These are phyloP conservation scores for Fusarium sp. DNA, from an alignment of 2,329 filamentous ascomycete genomes.

Conservation along the genomic window DNA sequence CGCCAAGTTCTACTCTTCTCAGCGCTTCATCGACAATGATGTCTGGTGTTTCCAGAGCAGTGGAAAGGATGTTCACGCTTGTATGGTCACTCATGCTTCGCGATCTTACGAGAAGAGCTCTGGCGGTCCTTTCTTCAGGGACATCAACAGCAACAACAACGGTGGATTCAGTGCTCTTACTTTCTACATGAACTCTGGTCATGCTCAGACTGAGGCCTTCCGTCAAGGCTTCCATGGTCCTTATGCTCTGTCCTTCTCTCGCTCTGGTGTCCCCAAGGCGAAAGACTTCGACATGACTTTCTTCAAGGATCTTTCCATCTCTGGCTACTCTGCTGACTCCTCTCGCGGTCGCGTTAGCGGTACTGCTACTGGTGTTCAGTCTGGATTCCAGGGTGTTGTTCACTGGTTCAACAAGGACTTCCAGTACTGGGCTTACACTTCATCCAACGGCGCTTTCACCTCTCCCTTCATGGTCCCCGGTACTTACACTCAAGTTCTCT, in stretches of 20 bases:
- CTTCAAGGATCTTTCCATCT: slow-evolving; percentile 68
- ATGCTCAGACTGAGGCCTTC: slow-evolving; percentile 70
- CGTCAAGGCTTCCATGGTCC: slow-evolving; percentile 74
- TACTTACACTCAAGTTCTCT: slow-evolving; percentile 75
- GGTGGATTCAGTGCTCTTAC: slow-evolving; percentile 69
- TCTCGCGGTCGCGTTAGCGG: slow-evolving; percentile 70
- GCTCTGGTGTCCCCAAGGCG: slow-evolving; percentile 64
- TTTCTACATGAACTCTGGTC: slow-evolving; percentile 76
- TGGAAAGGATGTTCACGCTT: slow-evolving; percentile 64
- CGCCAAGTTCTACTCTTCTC: slow-evolving; percentile 76
- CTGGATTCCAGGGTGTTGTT: slow-evolving; percentile 66
- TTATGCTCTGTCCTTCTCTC: slow-evolving; percentile 71
- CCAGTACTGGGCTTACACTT: slow-evolving; percentile 74
- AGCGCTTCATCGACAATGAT: slow-evolving; percentile 76
- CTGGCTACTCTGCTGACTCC: slow-evolving; percentile 67
- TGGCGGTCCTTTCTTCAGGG: slow-evolving; percentile 74
- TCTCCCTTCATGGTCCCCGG: slow-evolving; percentile 75
- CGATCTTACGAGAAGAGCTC: slow-evolving; percentile 68
- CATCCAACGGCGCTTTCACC: slow-evolving; percentile 66
- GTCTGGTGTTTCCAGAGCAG: slow-evolving; percentile 70
- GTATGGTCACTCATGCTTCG: slow-evolving; percentile 64
- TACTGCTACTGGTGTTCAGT: slow-evolving; percentile 67
- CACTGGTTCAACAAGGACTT: slow-evolving; percentile 73
- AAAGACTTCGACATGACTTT: slow-evolving; percentile 66
- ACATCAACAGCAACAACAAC: slow-evolving; percentile 74